A percentile compares a stretch with the other conserved stretches of the same genome.
These are phyloP conservation scores for Citrus glauca DNA, from an alignment of 345 rosid genomes.

Conservation along the genomic window DNA sequence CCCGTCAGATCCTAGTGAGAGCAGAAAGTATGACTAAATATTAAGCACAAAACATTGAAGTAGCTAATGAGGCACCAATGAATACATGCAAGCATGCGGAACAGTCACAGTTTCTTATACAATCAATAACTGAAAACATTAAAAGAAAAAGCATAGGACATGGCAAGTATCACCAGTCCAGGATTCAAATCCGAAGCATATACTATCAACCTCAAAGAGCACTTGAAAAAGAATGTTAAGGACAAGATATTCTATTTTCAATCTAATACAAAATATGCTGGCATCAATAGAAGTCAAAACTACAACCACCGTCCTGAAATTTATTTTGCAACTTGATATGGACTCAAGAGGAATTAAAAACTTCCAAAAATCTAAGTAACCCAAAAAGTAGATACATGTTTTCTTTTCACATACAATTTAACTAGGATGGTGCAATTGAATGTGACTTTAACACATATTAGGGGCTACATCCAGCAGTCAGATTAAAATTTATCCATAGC, in stretches of 20 bases:
- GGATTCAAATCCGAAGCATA: background rate
- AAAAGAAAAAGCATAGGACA: background rate
- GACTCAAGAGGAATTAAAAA: background rate
- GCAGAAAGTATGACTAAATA: conserved; percentile 15
- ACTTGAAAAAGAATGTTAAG: background rate
- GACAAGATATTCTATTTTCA: background rate
- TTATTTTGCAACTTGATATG: background rate
- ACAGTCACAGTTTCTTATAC: background rate
- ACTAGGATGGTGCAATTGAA: background rate
- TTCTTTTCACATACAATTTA: background rate
- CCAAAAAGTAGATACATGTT: background rate
- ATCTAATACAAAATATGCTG: background rate
- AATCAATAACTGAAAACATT: background rate
- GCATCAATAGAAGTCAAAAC: background rate
- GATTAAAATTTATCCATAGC: background rate
- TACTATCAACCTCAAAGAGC: background rate
- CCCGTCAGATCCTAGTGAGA: conserved; percentile 58
- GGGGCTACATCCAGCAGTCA: background rate
- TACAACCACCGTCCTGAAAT: background rate
- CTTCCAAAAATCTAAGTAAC: background rate
- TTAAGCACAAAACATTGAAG: background rate
- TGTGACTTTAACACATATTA: background rate
- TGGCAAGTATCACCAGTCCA: background rate
- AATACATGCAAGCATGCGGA: background rate
- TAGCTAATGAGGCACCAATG: background rate